phyloP scores from a whole-genome alignment of 1,284 basidiomycete genomes.

The Naganishia sp. region DNA sequence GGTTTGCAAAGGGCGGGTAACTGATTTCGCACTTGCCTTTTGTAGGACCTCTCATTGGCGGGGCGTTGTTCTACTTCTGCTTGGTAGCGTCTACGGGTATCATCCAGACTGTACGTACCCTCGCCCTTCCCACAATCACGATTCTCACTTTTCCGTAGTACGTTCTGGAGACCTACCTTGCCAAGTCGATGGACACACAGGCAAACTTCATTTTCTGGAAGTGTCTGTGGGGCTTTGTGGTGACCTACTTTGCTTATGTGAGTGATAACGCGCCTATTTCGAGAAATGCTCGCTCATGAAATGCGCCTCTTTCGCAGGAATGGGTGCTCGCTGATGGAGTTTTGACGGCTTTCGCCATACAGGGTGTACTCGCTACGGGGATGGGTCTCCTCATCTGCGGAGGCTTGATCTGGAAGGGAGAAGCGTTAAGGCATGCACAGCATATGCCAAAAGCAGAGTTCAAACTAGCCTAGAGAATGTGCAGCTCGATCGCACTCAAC shows the following conservation, averaged over 20 bases:
- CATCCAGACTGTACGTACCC: slow-evolving; percentile 34
- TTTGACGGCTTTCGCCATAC: slow-evolving; percentile 40
- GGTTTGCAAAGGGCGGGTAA: background rate
- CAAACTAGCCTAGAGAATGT: slow-evolving; percentile 2
- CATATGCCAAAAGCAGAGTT: slow-evolving; percentile 38
- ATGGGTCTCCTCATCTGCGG: slow-evolving; percentile 38
- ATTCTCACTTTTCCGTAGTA: slow-evolving; percentile 38
- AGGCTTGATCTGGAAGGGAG: slow-evolving; percentile 42
- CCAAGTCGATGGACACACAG: slow-evolving; percentile 46
- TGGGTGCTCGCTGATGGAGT: slow-evolving; percentile 44
- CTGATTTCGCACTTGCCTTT: background rate
- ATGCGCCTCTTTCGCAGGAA: slow-evolving; percentile 12
- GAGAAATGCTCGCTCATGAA: background rate
- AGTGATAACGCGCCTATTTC: background rate
- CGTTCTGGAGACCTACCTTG: slow-evolving; percentile 49
- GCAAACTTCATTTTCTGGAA: slow-evolving; percentile 53
- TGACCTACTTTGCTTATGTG: slow-evolving; percentile 47
- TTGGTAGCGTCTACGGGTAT: slow-evolving; percentile 40
- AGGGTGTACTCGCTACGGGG: slow-evolving; percentile 44
- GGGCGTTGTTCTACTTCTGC: slow-evolving; percentile 47
- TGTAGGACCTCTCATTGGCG: slow-evolving; percentile 44
- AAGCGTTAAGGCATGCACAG: slow-evolving; percentile 37
- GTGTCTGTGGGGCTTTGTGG: slow-evolving; percentile 50
- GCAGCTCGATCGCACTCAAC: background rate
- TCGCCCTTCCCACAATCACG: slow-evolving; percentile 27